Evolutionary conservation across 768 basidiomycete genomes (phyloP), one percentile per base, ranked within the genome.

Genomic region (Suillus subaureus): DNA sequence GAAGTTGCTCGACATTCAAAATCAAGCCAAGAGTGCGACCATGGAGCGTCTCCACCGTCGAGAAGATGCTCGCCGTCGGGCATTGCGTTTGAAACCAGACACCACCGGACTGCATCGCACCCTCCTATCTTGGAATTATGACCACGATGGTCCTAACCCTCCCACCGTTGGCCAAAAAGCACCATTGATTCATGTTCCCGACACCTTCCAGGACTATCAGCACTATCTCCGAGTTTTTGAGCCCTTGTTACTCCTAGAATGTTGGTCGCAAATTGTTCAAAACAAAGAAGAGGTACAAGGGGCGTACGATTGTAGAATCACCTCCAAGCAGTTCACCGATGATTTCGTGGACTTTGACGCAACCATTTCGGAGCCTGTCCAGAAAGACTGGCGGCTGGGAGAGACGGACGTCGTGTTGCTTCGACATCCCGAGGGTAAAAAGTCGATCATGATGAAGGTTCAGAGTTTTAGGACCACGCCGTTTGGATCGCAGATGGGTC

Each of bases 391-490:
- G 89, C 87, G 81, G 64, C 78, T 96, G 56, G 81, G 84, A 21
- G 97, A 99, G 61, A 88, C 88, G 2, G 96, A 99, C 72, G 81
- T 99, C 18, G 87, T 98, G n/a, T 78, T 96, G 4, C 82, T 99
- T 23, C 82, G 84, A 54, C 85, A 89, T 57, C 82, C 84, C 18
- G 83, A 79, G n/a, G 80, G 79, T 11, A 78, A 84, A 52, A 83
- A 81, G 65, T 81, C 80, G 16, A 74, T 90, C 9, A 84, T 98
- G 69, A 94, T 88, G 2, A 98, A 97, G 78, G 85, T 88, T 2
- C 81, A 84, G 62, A 79, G 76, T 15, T 88, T 80, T 66, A 80
- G 74, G 52, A 69, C 72, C 49, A 79, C 75, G 13, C 80, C 70
- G 57, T 77, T 77, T 64, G 88, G 83, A 37, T 80, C 85, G 45